Evolutionary conservation across 352 stramenopile species (phyloP), one percentile per base, ranked within the genome.

Genomic region (Pythium rhizo-oryzae): DNA sequence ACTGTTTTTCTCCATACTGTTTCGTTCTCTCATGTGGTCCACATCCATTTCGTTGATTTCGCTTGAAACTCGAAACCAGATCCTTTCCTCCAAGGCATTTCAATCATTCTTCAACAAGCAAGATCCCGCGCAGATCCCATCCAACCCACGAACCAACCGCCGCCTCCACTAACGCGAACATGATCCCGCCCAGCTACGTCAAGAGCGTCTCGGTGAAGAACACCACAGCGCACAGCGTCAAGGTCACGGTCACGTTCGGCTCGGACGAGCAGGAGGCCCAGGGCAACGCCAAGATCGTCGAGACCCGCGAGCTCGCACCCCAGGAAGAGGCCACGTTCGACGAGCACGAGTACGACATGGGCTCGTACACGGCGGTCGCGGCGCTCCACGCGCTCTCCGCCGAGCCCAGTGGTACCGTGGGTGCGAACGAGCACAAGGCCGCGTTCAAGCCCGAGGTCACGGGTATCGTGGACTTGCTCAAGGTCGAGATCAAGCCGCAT

Each of bases 291-390:
- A 90, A 92, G 74, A 85, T 93, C 63, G 65, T 67, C 37, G 79
- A 91, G 67, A 84, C 72, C 39, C 63, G 77, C 46, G 77, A 84
- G 65, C 50, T 92, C 44, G 80, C 70, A 24, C 76, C 85, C 0
- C 62, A 81, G 9, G 72, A 70, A 0, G 72, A 79, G 33, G 63
- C 59, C 7, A 78, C 41, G 25, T 69, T 93, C 43, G 73, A 78
- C 37, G 85, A 91, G 62, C 78, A 89, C 62, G 74, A 85, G 71
- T 93, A 89, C 76, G 77, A 95, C 76, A 95, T 95, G 87, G 87
- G 77, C 62, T 73, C 76, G 39, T 93, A 81, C 82, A 91, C 76
- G 50, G 84, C 82, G 5, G 72, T 85, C 37, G 85, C 85, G 9
- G 74, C 84, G 53, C 69, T 95, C 19, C 72, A 76, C 57, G 80